Conservation (phyloP, 352 stramenopile genomes). For the Phytophthora pluvialis region DNA sequence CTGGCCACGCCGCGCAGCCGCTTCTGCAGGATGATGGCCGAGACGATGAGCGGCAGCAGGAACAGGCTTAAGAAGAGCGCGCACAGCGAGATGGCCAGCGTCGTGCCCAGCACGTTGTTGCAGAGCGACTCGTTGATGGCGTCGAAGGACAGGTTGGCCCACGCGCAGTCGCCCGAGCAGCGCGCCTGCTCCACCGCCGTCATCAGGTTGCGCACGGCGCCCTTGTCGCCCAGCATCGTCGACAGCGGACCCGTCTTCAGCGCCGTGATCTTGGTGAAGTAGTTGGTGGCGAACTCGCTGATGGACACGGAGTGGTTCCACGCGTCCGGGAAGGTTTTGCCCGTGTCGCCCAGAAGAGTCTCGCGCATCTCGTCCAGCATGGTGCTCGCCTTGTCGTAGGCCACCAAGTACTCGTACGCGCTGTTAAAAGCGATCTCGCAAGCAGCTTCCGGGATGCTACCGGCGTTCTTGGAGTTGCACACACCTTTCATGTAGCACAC, state of each 20-base stretch:
- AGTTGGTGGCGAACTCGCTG: constrained; percentile 61
- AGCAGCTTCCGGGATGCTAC: constrained; percentile 22
- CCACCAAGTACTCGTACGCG: constrained; percentile 68
- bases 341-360: constrained; percentile 70
- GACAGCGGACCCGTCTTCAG: constrained; percentile 55
- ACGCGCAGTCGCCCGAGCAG: constrained; percentile 80
- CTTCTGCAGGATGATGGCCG: constrained; percentile 79
- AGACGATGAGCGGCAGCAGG: constrained; percentile 76
- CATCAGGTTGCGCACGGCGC: constrained; percentile 60
- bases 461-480: constrained; percentile 34
- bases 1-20: constrained; percentile 77
- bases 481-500: constrained; percentile 76
- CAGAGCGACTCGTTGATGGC: constrained; percentile 77
- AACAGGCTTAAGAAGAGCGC: constrained; percentile 81
- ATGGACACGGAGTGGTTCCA: constrained; percentile 80
- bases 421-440: constrained; percentile 60
- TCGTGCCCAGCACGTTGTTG: constrained; percentile 77
- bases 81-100: constrained; percentile 78
- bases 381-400: constrained; percentile 59
- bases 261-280: constrained; percentile 54
- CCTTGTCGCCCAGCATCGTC: constrained; percentile 43
- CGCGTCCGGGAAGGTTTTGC: constrained; percentile 56
- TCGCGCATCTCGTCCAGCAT: constrained; percentile 82
- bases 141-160: constrained; percentile 87
- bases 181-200: constrained; percentile 64